These are phyloP conservation scores for Vachellia collinsii DNA, from an alignment of 306 rosid species.

Conservation along the genomic window DNA sequence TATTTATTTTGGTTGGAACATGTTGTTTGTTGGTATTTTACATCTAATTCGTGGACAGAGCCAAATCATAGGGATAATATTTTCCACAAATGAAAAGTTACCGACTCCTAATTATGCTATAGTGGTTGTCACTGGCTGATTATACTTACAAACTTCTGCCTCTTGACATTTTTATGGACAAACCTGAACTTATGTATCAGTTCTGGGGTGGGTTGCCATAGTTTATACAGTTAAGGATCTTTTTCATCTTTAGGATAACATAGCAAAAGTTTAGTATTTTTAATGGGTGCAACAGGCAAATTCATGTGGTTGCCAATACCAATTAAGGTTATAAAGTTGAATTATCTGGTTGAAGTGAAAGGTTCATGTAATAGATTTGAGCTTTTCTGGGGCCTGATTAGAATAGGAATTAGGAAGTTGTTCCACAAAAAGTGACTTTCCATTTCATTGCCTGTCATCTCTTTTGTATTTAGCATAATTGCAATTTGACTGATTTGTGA, in stretches of 20 bases:
- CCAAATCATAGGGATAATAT: neutral
- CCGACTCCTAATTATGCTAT: neutral
- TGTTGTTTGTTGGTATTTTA: neutral
- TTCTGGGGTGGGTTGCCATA: neutral
- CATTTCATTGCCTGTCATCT: conserved; percentile 36
- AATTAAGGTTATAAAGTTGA: conserved; percentile 22
- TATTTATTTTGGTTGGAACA: neutral
- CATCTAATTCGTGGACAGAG: neutral
- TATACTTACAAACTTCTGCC: neutral
- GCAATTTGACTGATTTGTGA: conserved; percentile 46
- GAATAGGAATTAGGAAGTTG: conserved; percentile 35
- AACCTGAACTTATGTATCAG: neutral
- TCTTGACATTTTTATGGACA: neutral
- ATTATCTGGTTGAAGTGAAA: conserved; percentile 36
- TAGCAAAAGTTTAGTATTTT: conserved; percentile 25
- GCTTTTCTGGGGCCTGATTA: conserved; percentile 26
- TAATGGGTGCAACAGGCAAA: conserved; percentile 6
- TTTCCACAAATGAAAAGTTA: neutral
- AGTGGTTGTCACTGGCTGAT: neutral
- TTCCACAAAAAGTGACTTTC: conserved; percentile 34
- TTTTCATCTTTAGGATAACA: conserved; percentile 14
- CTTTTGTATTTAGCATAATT: conserved; percentile 46
- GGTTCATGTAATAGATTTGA: conserved; percentile 25
- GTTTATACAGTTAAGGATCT: neutral
- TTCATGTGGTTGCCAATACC: conserved; percentile 18